These are phyloP conservation scores for Terfezia claveryi DNA, from an alignment of 495 filamentous ascomycete genomes.

Conservation along the genomic window DNA sequence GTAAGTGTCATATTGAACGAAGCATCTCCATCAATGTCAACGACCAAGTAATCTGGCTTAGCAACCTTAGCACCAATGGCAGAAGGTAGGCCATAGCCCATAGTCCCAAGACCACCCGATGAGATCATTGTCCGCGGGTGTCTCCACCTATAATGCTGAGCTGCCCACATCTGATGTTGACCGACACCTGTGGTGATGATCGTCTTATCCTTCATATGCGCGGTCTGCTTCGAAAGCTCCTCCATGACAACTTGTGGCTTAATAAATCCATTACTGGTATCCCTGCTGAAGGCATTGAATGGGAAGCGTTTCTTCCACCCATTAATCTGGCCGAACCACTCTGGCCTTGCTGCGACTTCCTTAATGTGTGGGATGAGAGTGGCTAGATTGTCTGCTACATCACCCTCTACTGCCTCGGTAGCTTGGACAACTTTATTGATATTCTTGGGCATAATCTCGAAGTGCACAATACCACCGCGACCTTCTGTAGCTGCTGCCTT, in stretches of 20 bases:
- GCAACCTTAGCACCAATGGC: constrained; percentile 91
- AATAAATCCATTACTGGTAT: constrained; percentile 46
- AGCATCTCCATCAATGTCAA: constrained; percentile 89
- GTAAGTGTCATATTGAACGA: constrained; percentile 95
- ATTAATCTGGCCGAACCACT: constrained; percentile 74
- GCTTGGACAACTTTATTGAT: constrained; percentile 75
- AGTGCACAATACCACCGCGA: constrained; percentile 59
- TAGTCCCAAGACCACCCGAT: constrained; percentile 79
- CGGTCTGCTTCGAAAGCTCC: constrained; percentile 53
- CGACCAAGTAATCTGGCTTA: constrained; percentile 59
- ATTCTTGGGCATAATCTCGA: constrained; percentile 68
- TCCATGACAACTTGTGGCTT: constrained; percentile 78
- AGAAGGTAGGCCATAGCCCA: constrained; percentile 83
- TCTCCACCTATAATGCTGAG: constrained; percentile 83
- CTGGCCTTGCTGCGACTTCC: constrained; percentile 38
- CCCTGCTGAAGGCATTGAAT: constrained; percentile 48
- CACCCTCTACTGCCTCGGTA: constrained; percentile 58
- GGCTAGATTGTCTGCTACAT: constrained; percentile 47
- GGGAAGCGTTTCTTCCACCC: constrained; percentile 76
- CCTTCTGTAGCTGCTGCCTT: constrained; percentile 43
- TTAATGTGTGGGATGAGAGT: constrained; percentile 49
- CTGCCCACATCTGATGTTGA: constrained; percentile 95
- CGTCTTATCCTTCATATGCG: constrained; percentile 49
- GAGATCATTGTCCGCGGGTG: constrained; percentile 73
- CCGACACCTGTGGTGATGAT: constrained; percentile 83